Percentiles rank a stretch among this genome's conserved stretches.
phyloP scores from a whole-genome alignment of 2,329 filamentous ascomycete genomes.

The Colletotrichum scovillei region DNA sequence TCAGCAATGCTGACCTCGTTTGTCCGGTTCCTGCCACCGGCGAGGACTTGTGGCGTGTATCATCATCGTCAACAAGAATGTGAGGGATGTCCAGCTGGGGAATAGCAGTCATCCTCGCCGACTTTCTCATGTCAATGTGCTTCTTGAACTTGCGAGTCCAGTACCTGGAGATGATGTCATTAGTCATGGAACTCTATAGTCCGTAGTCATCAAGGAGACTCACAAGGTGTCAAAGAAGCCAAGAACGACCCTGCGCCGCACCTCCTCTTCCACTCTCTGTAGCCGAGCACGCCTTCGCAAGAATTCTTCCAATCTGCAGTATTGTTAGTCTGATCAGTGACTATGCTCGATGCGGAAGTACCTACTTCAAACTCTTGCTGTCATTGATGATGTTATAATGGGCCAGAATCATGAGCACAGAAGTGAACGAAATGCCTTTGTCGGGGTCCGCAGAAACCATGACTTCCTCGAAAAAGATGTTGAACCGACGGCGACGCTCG shows the following conservation, averaged over 20 bases:
- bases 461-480: constrained; percentile 97
- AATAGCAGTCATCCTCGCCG: constrained; percentile 80
- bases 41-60: constrained; percentile 41
- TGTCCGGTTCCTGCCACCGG: constrained; percentile 40
- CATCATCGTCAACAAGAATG: constrained; percentile 84
- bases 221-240: constrained; percentile 95
- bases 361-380: constrained; percentile 88
- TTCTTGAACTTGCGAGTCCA: constrained; percentile 87
- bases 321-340: neutral
- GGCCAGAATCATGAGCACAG: constrained; percentile 92
- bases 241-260: constrained; percentile 88
- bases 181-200: constrained; percentile 36
- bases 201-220: constrained; percentile 42
- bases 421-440: constrained; percentile 89
- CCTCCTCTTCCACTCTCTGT: constrained; percentile 94
- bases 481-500: constrained; percentile 81
- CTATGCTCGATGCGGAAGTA: constrained; percentile 26
- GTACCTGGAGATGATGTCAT: constrained; percentile 60
- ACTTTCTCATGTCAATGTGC: constrained; percentile 76
- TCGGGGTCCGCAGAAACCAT: constrained; percentile 92
- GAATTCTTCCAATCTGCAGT: constrained; percentile 86
- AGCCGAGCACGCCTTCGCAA: constrained; percentile 88
- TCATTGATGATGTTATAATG: constrained; percentile 99
- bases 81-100: constrained; percentile 88
- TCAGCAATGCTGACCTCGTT: constrained; percentile 47